Evolutionary conservation across 345 rosid genomes (phyloP).

Genomic region (Camelina hispida): DNA sequence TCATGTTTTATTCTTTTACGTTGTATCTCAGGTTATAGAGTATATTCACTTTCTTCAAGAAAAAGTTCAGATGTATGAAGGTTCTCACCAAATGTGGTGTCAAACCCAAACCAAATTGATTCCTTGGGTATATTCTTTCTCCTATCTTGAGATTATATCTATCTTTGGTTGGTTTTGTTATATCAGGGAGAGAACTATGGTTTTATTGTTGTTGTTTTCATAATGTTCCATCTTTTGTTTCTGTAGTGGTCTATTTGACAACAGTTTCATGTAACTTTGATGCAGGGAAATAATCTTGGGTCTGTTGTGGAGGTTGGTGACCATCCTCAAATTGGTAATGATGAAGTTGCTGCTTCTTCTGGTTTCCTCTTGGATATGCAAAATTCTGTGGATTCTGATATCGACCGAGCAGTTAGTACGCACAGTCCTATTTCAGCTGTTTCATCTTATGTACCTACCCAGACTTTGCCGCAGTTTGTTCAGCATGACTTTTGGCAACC

Average conservation of each 20-base stretch:
- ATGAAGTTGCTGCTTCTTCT: constrained; percentile 46
- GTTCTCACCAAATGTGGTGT: constrained; percentile 65
- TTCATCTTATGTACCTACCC: constrained; percentile 45
- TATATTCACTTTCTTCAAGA: constrained; percentile 79
- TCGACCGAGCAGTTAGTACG: constrained; percentile 47
- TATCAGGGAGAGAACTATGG: too few species aligned
- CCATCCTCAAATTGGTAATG: constrained; percentile 52
- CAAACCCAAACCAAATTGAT: constrained; percentile 62
- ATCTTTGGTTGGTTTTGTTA: neutral
- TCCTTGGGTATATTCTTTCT: constrained; percentile 64
- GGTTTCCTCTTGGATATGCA: constrained; percentile 47
- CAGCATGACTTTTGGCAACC: constrained; percentile 25
- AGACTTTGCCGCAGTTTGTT: constrained; percentile 49
- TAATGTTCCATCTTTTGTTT: neutral
- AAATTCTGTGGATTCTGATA: constrained; percentile 51
- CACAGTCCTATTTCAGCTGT: constrained; percentile 39
- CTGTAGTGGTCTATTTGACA: neutral
- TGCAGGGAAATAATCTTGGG: constrained; percentile 56
- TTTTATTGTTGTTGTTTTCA: too few species aligned
- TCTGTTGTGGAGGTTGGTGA: constrained; percentile 53
- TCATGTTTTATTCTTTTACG: neutral
- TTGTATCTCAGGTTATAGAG: constrained; percentile 67
- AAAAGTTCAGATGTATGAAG: constrained; percentile 74
- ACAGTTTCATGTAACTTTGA: constrained; percentile 25
- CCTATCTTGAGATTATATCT: neutral